Conservation (phyloP, 345 rosid genomes). For the Cochlearia excelsa region DNA sequence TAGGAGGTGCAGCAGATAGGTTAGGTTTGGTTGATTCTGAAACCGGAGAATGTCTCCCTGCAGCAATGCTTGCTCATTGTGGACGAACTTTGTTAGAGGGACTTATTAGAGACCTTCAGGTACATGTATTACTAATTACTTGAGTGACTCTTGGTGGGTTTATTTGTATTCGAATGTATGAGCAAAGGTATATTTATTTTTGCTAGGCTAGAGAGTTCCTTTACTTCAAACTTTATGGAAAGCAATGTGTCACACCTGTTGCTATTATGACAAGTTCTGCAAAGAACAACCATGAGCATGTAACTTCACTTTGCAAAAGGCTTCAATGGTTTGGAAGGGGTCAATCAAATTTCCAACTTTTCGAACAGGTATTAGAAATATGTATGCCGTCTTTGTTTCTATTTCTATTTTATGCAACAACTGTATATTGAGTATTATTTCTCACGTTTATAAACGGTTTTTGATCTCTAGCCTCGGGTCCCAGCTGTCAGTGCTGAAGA, state of each 20-base stretch:
- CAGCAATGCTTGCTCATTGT: constrained; percentile 95
- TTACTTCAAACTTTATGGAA: constrained; percentile 79
- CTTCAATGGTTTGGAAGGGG: constrained; percentile 93
- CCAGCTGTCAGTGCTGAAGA: constrained; percentile 77
- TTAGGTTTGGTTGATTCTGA: constrained; percentile 80
- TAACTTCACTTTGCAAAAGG: constrained; percentile 68
- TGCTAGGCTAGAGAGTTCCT: constrained; percentile 84
- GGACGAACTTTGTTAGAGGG: constrained; percentile 91
- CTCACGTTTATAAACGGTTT: constrained; percentile 21
- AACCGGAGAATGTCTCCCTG: constrained; percentile 90
- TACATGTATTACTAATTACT: constrained; percentile 31
- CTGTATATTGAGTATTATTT: neutral
- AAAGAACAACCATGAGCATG: constrained; percentile 77
- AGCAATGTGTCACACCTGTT: constrained; percentile 83
- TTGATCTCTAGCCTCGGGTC: constrained; percentile 73
- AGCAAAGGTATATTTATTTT: constrained; percentile 1
- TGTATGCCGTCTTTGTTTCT: neutral
- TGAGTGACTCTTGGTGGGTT: constrained; percentile 15
- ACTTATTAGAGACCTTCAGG: constrained; percentile 94
- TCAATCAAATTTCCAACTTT: constrained; percentile 73
- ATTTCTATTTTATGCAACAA: neutral
- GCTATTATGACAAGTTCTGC: constrained; percentile 98
- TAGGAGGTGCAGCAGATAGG: constrained; percentile 91
- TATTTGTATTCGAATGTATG: constrained; percentile 21
- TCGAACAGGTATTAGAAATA: constrained; percentile 66